A percentile compares a stretch with the other conserved stretches of the same genome.
phyloP scores from a whole-genome alignment of 345 rosid species.

The Diplotaxis tenuifolia region DNA sequence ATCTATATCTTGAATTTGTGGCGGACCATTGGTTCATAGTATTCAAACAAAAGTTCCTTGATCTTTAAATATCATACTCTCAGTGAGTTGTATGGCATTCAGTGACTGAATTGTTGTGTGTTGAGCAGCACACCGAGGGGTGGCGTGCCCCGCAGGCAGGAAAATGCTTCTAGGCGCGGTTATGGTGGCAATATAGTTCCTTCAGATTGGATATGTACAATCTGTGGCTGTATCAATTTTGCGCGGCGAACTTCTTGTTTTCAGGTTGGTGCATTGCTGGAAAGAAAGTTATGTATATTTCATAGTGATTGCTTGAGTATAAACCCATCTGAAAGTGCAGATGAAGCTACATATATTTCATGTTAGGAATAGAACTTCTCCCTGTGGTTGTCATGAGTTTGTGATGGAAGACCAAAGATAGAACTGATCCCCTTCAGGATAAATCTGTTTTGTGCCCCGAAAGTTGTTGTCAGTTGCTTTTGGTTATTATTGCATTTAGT shows the following conservation, averaged over 20 bases:
- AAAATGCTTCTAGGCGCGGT: constrained; percentile 51
- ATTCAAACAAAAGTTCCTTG: not conserved
- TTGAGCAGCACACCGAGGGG: constrained; percentile 83
- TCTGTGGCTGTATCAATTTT: constrained; percentile 92
- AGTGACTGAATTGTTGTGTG: constrained; percentile 33
- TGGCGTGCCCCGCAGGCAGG: constrained; percentile 70
- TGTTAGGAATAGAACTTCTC: not conserved
- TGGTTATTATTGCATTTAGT: constrained; percentile 11
- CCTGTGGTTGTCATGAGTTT: constrained; percentile 1
- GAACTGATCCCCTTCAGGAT: constrained; percentile 10
- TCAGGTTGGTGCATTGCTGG: constrained; percentile 57
- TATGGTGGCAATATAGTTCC: constrained; percentile 57
- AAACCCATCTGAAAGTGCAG: not conserved
- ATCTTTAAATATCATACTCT: not conserved
- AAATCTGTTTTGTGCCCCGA: constrained; percentile 10
- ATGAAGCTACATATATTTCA: not conserved
- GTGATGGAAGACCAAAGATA: not conserved
- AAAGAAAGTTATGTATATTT: constrained; percentile 4
- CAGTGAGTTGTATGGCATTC: constrained; percentile 21
- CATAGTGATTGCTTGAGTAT: not conserved
- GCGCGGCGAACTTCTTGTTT: constrained; percentile 94
- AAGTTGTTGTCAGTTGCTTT: not conserved
- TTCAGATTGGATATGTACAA: constrained; percentile 95
- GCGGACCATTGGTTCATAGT: not conserved
- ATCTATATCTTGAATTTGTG: not conserved